Evolutionary conservation across 495 filamentous ascomycete genomes (phyloP).

Genomic region (Clavariopsis aquatica): DNA sequence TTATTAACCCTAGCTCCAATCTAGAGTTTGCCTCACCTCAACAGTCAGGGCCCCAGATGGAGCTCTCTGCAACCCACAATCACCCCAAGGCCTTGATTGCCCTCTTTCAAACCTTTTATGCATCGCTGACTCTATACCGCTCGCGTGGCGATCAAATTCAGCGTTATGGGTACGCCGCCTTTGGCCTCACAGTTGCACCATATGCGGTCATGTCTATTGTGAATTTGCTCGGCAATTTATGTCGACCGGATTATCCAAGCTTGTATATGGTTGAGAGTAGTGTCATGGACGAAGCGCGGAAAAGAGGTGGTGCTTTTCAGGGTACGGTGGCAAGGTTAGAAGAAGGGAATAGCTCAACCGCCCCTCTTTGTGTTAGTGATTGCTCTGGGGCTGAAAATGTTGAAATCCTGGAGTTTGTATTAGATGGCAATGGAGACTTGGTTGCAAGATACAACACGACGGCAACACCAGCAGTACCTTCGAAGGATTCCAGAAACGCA

Average conservation of each 20-base stretch:
- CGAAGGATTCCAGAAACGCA: too few relatives aligned
- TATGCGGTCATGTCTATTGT: conserved; percentile 33
- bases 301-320: conserved; percentile 14
- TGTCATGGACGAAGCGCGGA: conserved; percentile 30
- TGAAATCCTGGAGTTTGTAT: not conserved
- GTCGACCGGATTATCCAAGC: conserved; percentile 19
- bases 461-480: too few relatives aligned
- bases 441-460: not conserved
- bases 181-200: conserved; percentile 33
- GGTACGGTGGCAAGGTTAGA: conserved; percentile 20
- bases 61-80: conserved; percentile 22
- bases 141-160: conserved; percentile 26
- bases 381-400: not conserved
- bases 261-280: conserved; percentile 29
- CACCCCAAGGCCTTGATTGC: conserved; percentile 16
- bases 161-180: conserved; percentile 29
- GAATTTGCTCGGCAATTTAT: conserved; percentile 31
- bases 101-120: conserved; percentile 21
- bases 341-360: conserved; percentile 6
- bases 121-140: conserved; percentile 29
- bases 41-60: not conserved
- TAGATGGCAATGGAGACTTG: not conserved
- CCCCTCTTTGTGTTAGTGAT: not conserved
- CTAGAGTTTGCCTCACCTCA: not conserved
- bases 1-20: not conserved